Evolutionary conservation across 257 asterid genomes (phyloP).

Genomic region (Nicotiana noctiflora): DNA sequence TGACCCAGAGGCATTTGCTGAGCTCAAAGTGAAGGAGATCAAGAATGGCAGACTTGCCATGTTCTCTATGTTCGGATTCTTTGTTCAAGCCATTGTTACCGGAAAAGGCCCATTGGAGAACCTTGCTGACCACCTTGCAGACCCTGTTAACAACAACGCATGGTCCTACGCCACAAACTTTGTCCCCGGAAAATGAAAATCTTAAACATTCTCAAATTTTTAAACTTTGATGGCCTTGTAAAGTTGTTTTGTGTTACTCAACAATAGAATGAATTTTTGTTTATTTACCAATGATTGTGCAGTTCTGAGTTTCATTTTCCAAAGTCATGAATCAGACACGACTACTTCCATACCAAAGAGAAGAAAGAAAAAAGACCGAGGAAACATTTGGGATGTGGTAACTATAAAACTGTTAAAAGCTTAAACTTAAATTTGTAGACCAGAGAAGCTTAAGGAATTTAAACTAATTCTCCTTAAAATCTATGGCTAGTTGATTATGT

Average conservation of each 20-base stretch:
- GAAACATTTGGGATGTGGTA: not conserved
- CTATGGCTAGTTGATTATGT: not conserved
- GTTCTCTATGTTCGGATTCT: conserved; percentile 66
- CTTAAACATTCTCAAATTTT: not conserved
- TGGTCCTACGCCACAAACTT: conserved; percentile 3
- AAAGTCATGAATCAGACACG: not conserved
- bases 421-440: not conserved
- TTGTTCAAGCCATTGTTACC: conserved; percentile 54
- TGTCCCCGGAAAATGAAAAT: not conserved
- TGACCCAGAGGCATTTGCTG: conserved; percentile 44
- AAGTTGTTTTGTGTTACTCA: not conserved
- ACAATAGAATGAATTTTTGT: conserved; percentile 6
- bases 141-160: conserved; percentile 30
- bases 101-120: conserved; percentile 61
- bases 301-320: not conserved
- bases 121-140: conserved; percentile 53
- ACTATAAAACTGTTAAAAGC: not conserved
- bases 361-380: too few relatives aligned
- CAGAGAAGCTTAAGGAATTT: not conserved
- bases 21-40: conserved; percentile 53
- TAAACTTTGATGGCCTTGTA: not conserved
- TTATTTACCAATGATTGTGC: not conserved
- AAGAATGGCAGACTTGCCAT: conserved; percentile 51
- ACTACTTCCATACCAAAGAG: not conserved
- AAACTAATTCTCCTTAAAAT: not conserved